Evolutionary conservation across 306 rosid genomes (phyloP), one percentile per base, ranked within the genome.

Genomic region (Datisca glomerata): DNA sequence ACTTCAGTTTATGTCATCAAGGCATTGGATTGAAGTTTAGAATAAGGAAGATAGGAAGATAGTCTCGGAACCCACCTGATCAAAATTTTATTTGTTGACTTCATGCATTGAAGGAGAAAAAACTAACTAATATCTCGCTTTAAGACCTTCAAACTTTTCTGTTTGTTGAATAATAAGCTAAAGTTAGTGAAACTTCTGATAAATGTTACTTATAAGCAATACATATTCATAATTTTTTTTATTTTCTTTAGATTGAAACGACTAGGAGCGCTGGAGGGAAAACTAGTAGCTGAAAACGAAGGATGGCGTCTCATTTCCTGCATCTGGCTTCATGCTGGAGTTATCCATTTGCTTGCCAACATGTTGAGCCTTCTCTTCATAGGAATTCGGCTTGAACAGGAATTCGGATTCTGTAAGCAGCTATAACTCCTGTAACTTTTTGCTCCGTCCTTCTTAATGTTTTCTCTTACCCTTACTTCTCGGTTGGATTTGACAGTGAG

Each of bases 301-400:
- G 48, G 22, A 37, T 89, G 95, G 98, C 73, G 98, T 12, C 74
- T 74, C 49, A 5, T 89, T 7, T 19, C 93, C 3, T 77, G 95
- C 79, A 80, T 80, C 67, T 89, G 93, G 77, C 98, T 89, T 62
- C 98, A 89, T 23, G 98, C 79, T 32, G 98, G 95, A 35, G 84
- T 84, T 3, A 32, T 89, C 41, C 98, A 89, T 73, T 49, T 89
- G 27, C 42, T 75, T 29, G 60, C 74, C 35, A 80, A 89, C 41
- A 89, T 89, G 93, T 23, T 78, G 28, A 80, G 95, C 56, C 98
- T 89, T 50, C 45, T 89, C 24, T 64, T 84, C 41, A 64, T 73
- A 11, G 98, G 98, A 40, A 27, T 80, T 66, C 64, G 86, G 2
- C 84, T 80, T 40, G 95, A 89, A 76, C 76, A 69, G 54, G 98